Conservation (phyloP, 257 asterid genomes). For the Parsonsia alboflavescens region DNA sequence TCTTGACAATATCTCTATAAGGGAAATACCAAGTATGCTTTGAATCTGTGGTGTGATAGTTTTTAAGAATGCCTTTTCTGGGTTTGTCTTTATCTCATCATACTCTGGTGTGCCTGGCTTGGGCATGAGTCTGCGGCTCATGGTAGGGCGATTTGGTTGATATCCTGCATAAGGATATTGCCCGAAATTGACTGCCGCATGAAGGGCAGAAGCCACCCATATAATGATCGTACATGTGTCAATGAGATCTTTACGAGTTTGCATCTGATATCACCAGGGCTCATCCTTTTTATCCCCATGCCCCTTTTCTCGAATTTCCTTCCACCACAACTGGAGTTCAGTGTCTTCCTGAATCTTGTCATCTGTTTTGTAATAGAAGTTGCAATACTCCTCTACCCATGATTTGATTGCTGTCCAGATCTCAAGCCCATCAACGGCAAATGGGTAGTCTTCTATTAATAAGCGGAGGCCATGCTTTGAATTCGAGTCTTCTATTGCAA, state of each 20-base stretch:
- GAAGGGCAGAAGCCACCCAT: conserved; percentile 37
- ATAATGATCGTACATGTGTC: conserved; percentile 26
- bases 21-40: conserved; percentile 52
- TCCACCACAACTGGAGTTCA: conserved; percentile 37
- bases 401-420: conserved; percentile 30
- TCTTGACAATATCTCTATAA: conserved; percentile 63
- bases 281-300: conserved; percentile 34
- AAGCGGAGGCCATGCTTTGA: conserved; percentile 33
- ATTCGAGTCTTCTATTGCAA: conserved; percentile 53
- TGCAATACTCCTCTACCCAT: conserved; percentile 29
- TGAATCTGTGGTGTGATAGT: conserved; percentile 30
- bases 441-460: conserved; percentile 31
- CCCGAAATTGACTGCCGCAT: conserved; percentile 36
- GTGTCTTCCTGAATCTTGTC: conserved; percentile 22
- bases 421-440: conserved; percentile 35
- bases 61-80: conserved; percentile 25
- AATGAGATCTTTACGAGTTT: conserved; percentile 16
- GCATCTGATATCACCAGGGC: conserved; percentile 35
- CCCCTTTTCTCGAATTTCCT: conserved; percentile 25
- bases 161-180: conserved; percentile 37
- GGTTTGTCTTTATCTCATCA: conserved; percentile 26
- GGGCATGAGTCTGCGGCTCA: conserved; percentile 32
- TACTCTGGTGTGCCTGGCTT: conserved; percentile 34
- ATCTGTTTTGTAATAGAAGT: conserved; percentile 23
- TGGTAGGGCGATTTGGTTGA: conserved; percentile 31